Percentiles rank a stretch among this genome's conserved stretches.
Conservation (phyloP, 2,329 filamentous ascomycete genomes). For the Penicillium sp. region DNA sequence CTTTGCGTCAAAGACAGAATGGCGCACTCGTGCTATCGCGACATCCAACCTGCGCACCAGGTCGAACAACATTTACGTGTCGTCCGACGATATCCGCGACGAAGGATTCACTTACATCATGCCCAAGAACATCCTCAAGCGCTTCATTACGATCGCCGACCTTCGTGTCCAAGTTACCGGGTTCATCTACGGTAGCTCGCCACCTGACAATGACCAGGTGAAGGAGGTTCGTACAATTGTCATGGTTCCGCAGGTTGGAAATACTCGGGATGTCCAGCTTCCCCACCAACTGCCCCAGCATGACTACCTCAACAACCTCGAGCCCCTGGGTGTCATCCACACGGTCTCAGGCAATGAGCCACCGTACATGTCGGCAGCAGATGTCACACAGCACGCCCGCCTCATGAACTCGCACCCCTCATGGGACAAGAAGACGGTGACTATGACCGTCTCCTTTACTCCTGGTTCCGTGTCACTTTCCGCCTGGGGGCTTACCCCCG, state of each 20-base stretch:
- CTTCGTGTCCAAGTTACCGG: conserved; percentile 94
- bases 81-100: conserved; percentile 87
- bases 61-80: conserved; percentile 98
- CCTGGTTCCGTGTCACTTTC: conserved; percentile 93
- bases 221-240: conserved; percentile 97
- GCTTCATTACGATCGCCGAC: conserved; percentile 97
- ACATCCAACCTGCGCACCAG: conserved; percentile 92
- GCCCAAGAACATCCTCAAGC: conserved; percentile 98
- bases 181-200: conserved; percentile 91
- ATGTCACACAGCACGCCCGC: conserved; percentile 91
- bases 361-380: conserved; percentile 92
- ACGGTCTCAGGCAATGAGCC: conserved; percentile 93
- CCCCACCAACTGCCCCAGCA: conserved; percentile 90
- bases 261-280: conserved; percentile 86
- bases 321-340: conserved; percentile 93
- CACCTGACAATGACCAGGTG: conserved; percentile 91
- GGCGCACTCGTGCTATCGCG: conserved; percentile 94
- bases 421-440: conserved; percentile 91
- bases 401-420: conserved; percentile 80
- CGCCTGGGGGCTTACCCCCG: conserved; percentile 88
- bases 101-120: conserved; percentile 96
- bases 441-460: conserved; percentile 94
- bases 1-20: conserved; percentile 98
- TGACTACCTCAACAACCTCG: conserved; percentile 82
- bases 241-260: conserved; percentile 96